Base-by-base conservation (phyloP, 2,329 filamentous ascomycete genomes). In the Sporothrix inflata region DNA sequence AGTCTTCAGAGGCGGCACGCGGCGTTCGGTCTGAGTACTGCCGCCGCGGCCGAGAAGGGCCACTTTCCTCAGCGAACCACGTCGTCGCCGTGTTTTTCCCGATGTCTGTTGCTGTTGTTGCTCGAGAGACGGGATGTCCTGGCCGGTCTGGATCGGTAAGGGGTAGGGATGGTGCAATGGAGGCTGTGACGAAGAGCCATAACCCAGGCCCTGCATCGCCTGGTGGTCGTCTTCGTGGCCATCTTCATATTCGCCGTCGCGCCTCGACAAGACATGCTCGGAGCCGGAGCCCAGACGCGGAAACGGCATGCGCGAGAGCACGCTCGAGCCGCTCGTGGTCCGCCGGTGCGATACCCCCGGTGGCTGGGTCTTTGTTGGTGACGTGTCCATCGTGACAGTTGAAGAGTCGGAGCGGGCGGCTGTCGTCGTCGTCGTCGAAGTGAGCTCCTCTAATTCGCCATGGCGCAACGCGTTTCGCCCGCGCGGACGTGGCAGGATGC, bases 41-140 rank as follows among this genome's bases (percentile, higher is more conserved):
- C 86, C 88, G 74, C 91, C 91, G 74, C 92, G 91, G 19, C 93
- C 93, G 21, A 97, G 85, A 66, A 97, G 84, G 34, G 94, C 94
- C 12, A 93, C 93, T 81, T 97, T 97, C 73, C 94, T 88, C 79
- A 98, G 84, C 12, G 94, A 97, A 4, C 94, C 94, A 79, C 92
- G 92, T 73, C 94, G 89, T 77, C 90, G 90, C 71, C 94, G 85
- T 63, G 89, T 89, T 79, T 83, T 86, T 73, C n/a, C 42, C 2
- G 63, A 5, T 1, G 86, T 83, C 75, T 82, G 79, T 74, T 84
- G 78, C 74, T 84, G 85, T 72, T 74, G 66, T 70, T 74, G 71
- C 74, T 63, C 34, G 8, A 40, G 3, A 2, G 55, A 65, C 6
- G 53, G 24, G 1, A 47, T 74, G 69, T 70, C 77, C 73, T 72